Base-by-base conservation (phyloP, 306 rosid species). In the Pyrus pyrifolia region DNA sequence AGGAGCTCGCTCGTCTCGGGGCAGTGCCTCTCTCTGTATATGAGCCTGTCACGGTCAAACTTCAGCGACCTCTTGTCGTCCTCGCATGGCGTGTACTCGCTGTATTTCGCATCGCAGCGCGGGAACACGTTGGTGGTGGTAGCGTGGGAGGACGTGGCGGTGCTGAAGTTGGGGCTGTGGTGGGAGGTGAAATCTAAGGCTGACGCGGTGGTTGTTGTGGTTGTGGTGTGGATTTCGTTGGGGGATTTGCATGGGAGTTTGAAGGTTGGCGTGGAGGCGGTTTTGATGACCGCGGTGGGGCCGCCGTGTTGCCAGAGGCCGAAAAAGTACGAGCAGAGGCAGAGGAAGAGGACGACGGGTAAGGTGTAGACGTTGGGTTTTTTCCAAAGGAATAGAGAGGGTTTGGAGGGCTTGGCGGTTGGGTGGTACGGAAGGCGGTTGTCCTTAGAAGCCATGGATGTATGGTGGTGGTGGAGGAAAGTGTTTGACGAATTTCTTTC, bases 61-160 rank as follows among this genome's bases (percentile, higher is more conserved):
- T 65, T 72, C 21, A 88, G 42, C 0, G 98, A 91, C 18, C 96
- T 75, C 3, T 73, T 70, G 2, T 79, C 75, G 85, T 93, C 96
- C 80, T 93, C 86, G 70, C 98, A 91, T 0, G 98, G 97, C 1
- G 98, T 93, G 90, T 93, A 89, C 81, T 93, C 97, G 79, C 88
- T 80, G 79, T 79, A 70, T n/a, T 49, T 31, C 3, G 17, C 71
- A 78, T 64, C 71, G 60, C 98, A 89, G 1, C 87, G 78, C 25
- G 88, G 88, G 81, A 25, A 86, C 13, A 15, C 45, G 35, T 5
- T 77, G 1, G 25, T 19, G 8, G 29, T 1, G 58, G 8, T 40
- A 11, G 21, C 30, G 5, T 38, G 11, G 0, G 57, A 8, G 15
- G 6, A 2, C 10, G 35, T 44, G 10, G 60, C 0, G 15, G 21